phyloP scores from a whole-genome alignment of 768 basidiomycete species.

The Pholiota molesta region DNA sequence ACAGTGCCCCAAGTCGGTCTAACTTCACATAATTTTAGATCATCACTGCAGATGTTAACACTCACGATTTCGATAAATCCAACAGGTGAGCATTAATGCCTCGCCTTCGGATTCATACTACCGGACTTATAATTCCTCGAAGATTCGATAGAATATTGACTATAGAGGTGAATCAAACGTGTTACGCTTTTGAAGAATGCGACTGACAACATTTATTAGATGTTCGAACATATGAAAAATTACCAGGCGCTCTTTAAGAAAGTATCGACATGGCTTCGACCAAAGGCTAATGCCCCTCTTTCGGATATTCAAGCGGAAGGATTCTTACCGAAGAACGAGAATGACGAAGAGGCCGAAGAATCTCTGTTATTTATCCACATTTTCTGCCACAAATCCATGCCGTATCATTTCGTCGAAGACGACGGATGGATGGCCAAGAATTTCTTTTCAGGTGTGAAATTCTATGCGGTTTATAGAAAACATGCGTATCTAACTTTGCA shows the following conservation, averaged over 20 bases:
- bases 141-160: conserved; percentile 75
- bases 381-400: conserved; percentile 64
- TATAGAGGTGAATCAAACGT: conserved; percentile 54
- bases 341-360: conserved; percentile 30
- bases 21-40: conserved; percentile 40
- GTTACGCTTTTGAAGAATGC: neutral
- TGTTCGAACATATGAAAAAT: conserved; percentile 82
- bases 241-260: conserved; percentile 64
- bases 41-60: conserved; percentile 71
- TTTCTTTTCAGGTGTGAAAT: conserved; percentile 57
- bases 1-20: neutral
- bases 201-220: conserved; percentile 33
- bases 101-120: neutral
- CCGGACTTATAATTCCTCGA: neutral
- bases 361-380: conserved; percentile 70
- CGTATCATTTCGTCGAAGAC: conserved; percentile 70
- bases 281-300: conserved; percentile 27
- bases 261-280: conserved; percentile 65
- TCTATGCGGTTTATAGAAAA: neutral
- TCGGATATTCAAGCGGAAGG: neutral
- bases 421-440: conserved; percentile 80
- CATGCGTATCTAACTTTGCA: neutral
- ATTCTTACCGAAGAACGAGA: neutral
- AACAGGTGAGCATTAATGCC: conserved; percentile 39
- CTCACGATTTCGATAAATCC: conserved; percentile 54